A percentile compares a stretch with the other conserved stretches of the same genome.
phyloP scores from a whole-genome alignment of 2,329 filamentous ascomycete genomes.

The Claviceps arundinis region DNA sequence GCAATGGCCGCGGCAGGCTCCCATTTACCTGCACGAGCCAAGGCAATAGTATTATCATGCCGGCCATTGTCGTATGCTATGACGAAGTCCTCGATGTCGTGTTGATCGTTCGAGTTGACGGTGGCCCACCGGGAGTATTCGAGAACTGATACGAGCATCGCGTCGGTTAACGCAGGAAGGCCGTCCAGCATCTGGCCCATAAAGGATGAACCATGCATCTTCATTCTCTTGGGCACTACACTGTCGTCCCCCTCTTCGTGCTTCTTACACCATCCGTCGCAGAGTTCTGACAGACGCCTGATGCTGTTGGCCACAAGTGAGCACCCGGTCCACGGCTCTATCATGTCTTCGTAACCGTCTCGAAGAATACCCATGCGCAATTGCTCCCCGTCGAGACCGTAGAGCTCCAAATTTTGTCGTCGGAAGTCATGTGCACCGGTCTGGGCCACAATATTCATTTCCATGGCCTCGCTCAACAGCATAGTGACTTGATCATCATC shows the following conservation, averaged over 20 bases:
- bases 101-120: constrained; percentile 29
- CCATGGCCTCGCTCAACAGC: constrained; percentile 53
- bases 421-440: constrained; percentile 57
- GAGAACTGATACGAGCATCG: constrained; percentile 39
- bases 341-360: constrained; percentile 53
- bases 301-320: constrained; percentile 46
- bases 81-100: constrained; percentile 30
- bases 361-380: constrained; percentile 52
- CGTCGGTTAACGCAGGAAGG: constrained; percentile 38
- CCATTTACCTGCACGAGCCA: constrained; percentile 43
- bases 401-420: constrained; percentile 51
- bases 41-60: constrained; percentile 36
- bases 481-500: constrained; percentile 41
- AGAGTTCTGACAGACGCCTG: constrained; percentile 46
- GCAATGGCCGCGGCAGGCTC: constrained; percentile 45
- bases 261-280: constrained; percentile 40
- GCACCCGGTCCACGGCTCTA: constrained; percentile 77
- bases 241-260: constrained; percentile 21
- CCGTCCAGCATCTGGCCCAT: constrained; percentile 33
- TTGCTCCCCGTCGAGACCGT: constrained; percentile 57
- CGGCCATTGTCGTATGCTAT: constrained; percentile 37
- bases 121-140: constrained; percentile 40
- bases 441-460: constrained; percentile 46
- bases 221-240: constrained; percentile 18
- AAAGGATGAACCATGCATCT: constrained; percentile 24